Conservation (phyloP, 2,329 filamentous ascomycete genomes). For the Arthrobotrys entomopaga region DNA sequence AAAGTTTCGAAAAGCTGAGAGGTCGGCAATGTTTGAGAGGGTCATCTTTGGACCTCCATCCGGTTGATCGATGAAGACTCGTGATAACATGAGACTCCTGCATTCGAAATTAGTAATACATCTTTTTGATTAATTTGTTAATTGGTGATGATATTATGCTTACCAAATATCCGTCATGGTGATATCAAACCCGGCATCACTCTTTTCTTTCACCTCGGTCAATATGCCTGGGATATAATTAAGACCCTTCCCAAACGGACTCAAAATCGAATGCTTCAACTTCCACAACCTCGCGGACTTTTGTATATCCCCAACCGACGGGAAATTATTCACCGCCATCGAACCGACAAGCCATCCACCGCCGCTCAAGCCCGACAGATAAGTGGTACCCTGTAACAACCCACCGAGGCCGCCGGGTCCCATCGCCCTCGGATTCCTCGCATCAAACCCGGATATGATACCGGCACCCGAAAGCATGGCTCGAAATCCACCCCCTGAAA, state of each 20-base stretch:
- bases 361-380: conserved; percentile 81
- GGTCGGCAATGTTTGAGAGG: conserved; percentile 79
- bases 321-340: conserved; percentile 72
- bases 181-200: conserved; percentile 72
- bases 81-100: conserved; percentile 59
- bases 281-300: conserved; percentile 68
- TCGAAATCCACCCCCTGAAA: conserved; percentile 85
- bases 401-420: conserved; percentile 77
- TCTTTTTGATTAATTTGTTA: not conserved
- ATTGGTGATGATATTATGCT: conserved; percentile 22
- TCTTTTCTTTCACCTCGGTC: conserved; percentile 71
- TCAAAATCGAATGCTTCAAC: conserved; percentile 71
- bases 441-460: conserved; percentile 80
- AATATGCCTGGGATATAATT: conserved; percentile 73
- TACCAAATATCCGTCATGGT: conserved; percentile 88
- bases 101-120: conserved; percentile 34
- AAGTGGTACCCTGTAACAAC: conserved; percentile 81
- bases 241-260: conserved; percentile 63
- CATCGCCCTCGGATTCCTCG: conserved; percentile 72
- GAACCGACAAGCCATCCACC: conserved; percentile 88
- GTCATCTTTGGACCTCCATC: conserved; percentile 68
- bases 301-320: conserved; percentile 31
- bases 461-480: conserved; percentile 87
- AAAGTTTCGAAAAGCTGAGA: conserved; percentile 71
- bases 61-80: conserved; percentile 47